Percentiles rank a stretch among this genome's conserved stretches.
Evolutionary conservation across 2,329 filamentous ascomycete genomes (phyloP).

Genomic region (Aspergillus melleus): DNA sequence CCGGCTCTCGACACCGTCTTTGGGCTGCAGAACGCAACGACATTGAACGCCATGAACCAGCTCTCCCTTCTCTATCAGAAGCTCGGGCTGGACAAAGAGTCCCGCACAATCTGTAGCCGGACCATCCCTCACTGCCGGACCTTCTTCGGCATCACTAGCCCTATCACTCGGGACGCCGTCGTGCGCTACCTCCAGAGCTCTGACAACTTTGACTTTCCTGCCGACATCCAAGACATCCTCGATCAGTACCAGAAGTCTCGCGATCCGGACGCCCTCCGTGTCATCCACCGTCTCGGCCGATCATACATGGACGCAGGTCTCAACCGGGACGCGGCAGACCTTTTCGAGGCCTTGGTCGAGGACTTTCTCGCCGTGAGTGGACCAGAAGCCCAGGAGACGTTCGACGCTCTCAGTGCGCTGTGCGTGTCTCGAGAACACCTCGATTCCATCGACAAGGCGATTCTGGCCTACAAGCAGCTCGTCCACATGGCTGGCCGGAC

Average conservation of each 20-base stretch:
- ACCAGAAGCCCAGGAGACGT: conserved; percentile 27
- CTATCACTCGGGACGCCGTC: conserved; percentile 26
- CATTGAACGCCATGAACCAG: conserved; percentile 31
- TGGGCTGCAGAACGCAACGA: conserved; percentile 29
- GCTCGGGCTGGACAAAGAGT: conserved; percentile 29
- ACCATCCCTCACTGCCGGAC: conserved; percentile 29
- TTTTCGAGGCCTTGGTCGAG: conserved; percentile 29
- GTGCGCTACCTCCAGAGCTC: conserved; percentile 28
- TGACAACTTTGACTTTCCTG: conserved; percentile 31
- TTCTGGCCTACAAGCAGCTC: conserved; percentile 30
- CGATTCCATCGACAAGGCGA: conserved; percentile 29
- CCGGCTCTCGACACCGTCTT: conserved; percentile 32
- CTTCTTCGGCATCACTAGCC: conserved; percentile 25
- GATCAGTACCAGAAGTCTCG: conserved; percentile 28
- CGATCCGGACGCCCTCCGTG: conserved; percentile 24
- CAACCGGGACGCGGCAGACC: conserved; percentile 27
- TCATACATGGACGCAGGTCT: conserved; percentile 32
- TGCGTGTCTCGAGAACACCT: conserved; percentile 31
- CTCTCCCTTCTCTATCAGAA: conserved; percentile 31
- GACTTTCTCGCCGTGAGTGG: conserved; percentile 27
- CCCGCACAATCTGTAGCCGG: conserved; percentile 22
- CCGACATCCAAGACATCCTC: conserved; percentile 27
- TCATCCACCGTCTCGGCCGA: conserved; percentile 28
- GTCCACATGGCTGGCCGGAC: conserved; percentile 26
- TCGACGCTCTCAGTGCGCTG: conserved; percentile 31